Base-by-base conservation (phyloP, 2,329 filamentous ascomycete species). In the Purpureocillium lavendulum region DNA sequence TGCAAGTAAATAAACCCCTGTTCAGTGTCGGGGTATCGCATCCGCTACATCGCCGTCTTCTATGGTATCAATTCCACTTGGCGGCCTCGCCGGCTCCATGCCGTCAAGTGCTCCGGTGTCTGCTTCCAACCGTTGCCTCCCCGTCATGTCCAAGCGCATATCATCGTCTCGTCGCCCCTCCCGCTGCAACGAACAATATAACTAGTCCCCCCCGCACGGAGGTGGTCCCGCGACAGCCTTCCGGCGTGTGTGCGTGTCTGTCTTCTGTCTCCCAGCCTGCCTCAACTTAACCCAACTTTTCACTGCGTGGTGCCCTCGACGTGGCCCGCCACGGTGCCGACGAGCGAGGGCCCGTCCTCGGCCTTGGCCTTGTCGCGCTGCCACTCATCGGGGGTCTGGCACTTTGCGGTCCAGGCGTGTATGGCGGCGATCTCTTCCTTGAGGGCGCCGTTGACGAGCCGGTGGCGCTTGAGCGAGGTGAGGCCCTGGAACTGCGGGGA, bases 401-500 rank as follows among this genome's bases (percentile, higher is more conserved):
- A 95, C 65, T 88, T 94, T 21, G 88, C 87, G 40, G 87, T 94
- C 89, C 89, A 96, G 30, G 89, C 89, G 67, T 96, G 89, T 52
- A 96, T 94, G 48, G 76, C 77, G 13, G 86, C 85, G 59, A 96
- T 94, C 66, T 96, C 88, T 35, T 82, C 76, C 67, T 88, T 90
- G 52, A 96, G 70, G 5, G 80, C 80, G 13, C 74, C 74, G 64
- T 96, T 95, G 51, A 94, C 88, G 46, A 94, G 73, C 33, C 89
- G 80, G 64, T 95, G 87, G 41, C 89, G 77, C 58, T 87, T 87
- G 42, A 96, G 77, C 38, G 85, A 85, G 55, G 69, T 84, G 61
- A 84, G 82, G 52, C 78, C 80, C 40, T 73, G 69, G 59, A 87
- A 88, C 41, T 77, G 67, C 26, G 81, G 70, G 8, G 82, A 85